These are phyloP conservation scores for Mycena rosella DNA, from an alignment of 768 basidiomycete species.

Conservation along the genomic window DNA sequence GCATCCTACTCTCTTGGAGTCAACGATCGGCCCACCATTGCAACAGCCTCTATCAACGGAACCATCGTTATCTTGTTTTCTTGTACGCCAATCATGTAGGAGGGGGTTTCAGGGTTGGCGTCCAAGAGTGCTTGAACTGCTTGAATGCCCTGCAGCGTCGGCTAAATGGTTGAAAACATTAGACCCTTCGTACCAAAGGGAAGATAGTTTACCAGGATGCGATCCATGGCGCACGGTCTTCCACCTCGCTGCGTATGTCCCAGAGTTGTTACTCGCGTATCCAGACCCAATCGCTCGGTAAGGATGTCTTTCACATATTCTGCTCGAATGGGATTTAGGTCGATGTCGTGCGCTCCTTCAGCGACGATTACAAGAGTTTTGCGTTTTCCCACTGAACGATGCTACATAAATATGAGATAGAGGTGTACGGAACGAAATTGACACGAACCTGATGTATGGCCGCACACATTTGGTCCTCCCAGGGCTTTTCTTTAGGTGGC, in stretches of 20 bases:
- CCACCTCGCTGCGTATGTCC: constrained; percentile 98
- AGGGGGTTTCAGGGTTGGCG: constrained; percentile 90
- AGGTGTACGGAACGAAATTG: background rate
- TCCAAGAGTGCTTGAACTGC: constrained; percentile 91
- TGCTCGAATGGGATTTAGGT: constrained; percentile 92
- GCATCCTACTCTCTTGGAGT: background rate
- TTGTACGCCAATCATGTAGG: constrained; percentile 96
- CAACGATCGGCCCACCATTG: constrained; percentile 65
- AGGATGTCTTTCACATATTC: constrained; percentile 94
- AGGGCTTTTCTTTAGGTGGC: constrained; percentile 81
- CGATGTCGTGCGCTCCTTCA: constrained; percentile 91
- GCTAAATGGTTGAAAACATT: constrained; percentile 58
- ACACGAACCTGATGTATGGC: constrained; percentile 79
- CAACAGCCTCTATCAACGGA: constrained; percentile 93
- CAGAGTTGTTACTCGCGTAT: constrained; percentile 96
- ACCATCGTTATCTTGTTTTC: constrained; percentile 97
- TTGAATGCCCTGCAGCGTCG: constrained; percentile 95
- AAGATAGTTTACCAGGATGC: constrained; percentile 79
- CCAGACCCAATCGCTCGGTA: constrained; percentile 87
- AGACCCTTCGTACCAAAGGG: background rate
- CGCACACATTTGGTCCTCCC: constrained; percentile 94
- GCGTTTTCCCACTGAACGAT: constrained; percentile 92
- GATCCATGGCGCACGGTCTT: constrained; percentile 91
- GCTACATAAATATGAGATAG: constrained; percentile 60
- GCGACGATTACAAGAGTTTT: constrained; percentile 99